Conservation (phyloP, 257 asterid genomes). For the Sherardia arvensis region DNA sequence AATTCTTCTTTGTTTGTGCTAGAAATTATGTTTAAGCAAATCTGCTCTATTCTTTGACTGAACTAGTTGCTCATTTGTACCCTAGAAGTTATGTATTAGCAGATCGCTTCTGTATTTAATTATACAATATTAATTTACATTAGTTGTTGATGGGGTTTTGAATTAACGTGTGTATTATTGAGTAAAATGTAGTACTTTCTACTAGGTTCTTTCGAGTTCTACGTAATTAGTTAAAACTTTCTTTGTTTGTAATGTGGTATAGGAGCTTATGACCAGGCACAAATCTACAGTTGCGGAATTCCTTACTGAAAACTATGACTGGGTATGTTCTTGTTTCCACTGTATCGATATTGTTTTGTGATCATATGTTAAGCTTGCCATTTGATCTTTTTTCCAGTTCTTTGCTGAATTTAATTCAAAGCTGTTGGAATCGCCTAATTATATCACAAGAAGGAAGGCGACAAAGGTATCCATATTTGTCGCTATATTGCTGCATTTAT, state of each 20-base stretch:
- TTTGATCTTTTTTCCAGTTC: conserved; percentile 35
- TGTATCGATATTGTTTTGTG: background rate
- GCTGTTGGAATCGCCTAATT: conserved; percentile 74
- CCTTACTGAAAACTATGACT: conserved; percentile 47
- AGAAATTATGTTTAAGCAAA: background rate
- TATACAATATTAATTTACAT: background rate
- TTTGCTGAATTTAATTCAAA: conserved; percentile 76
- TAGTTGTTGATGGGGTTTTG: background rate
- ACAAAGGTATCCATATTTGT: conserved; percentile 43
- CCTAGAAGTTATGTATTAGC: background rate
- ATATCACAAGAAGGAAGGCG: conserved; percentile 82
- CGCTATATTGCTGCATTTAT: background rate
- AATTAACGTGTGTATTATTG: background rate
- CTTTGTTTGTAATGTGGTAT: conserved; percentile 20
- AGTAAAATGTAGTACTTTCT: too few species aligned
- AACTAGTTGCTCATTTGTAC: background rate
- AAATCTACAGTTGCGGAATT: conserved; percentile 81
- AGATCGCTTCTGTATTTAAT: background rate
- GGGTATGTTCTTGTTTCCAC: too few species aligned
- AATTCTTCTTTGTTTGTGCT: background rate
- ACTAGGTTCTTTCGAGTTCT: background rate
- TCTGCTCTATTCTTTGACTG: background rate
- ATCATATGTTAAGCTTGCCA: background rate
- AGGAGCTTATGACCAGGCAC: conserved; percentile 91
- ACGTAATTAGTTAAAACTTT: conserved; percentile 3